phyloP scores from a whole-genome alignment of 2,329 filamentous ascomycete species.

The Dothideomycetes sp. region DNA sequence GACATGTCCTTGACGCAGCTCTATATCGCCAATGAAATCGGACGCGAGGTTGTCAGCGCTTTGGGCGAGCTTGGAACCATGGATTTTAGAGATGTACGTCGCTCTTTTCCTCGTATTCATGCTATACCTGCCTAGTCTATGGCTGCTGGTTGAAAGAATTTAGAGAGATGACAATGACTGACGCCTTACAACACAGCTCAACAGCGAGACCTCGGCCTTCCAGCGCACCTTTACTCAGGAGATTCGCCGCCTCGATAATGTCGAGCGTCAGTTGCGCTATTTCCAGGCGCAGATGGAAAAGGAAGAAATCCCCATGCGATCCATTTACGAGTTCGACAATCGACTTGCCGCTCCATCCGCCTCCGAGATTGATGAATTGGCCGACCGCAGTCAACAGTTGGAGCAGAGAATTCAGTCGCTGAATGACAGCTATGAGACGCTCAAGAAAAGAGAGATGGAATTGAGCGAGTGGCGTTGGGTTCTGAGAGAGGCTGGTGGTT shows the following conservation, averaged over 20 bases:
- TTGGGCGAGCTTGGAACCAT: conserved; percentile 92
- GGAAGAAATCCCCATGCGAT: conserved; percentile 70
- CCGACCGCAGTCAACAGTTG: conserved; percentile 82
- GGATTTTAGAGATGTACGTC: conserved; percentile 88
- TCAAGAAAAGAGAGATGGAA: conserved; percentile 96
- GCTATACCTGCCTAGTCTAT: no score
- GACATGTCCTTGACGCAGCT: conserved; percentile 99
- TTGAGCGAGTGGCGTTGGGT: conserved; percentile 98
- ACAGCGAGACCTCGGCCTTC: conserved; percentile 85
- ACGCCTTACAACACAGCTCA: no score
- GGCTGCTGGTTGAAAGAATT: no score
- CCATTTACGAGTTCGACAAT: conserved; percentile 77
- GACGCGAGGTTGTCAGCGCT: conserved; percentile 91
- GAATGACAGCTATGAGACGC: conserved; percentile 95
- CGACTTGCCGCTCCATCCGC: conserved; percentile 79
- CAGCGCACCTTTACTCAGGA: conserved; percentile 96
- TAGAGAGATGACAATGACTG: no score
- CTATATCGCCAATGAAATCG: conserved; percentile 98
- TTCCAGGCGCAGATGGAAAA: conserved; percentile 96
- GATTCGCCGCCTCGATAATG: conserved; percentile 93
- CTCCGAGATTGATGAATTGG: conserved; percentile 90
- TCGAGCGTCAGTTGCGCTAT: conserved; percentile 93
- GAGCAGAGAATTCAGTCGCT: conserved; percentile 85
- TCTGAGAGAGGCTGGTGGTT: conserved; percentile 85
- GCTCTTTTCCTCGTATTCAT: no score